Evolutionary conservation across 768 basidiomycete genomes (phyloP), one percentile per base, ranked within the genome.

Genomic region (Coprinopsis marcescibilis): DNA sequence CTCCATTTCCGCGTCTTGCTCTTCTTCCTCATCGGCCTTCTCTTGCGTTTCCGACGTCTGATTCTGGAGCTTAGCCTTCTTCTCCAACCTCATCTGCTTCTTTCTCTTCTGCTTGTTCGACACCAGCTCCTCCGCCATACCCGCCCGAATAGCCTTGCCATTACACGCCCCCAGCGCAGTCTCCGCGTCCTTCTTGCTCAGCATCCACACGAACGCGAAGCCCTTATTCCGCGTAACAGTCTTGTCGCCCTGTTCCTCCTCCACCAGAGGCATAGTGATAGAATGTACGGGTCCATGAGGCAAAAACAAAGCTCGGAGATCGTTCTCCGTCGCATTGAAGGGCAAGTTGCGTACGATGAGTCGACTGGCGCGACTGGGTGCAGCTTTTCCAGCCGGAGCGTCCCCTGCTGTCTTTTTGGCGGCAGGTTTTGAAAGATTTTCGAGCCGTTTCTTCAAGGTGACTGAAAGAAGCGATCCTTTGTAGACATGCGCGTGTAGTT

Each of bases 141-240:
- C 88, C 21, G 79, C 76, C 17, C 75, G 71, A 14, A 91, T 66
- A 8, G 72, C 74, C 60, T 77, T 81, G 14, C 88, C 89, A 57
- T 95, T 95, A 51, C 88, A 81, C 11, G 72, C 79, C 55, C 81
- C 81, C 48, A 95, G 71, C 0, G 91, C 93, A 43, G 71, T 70
- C 60, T 93, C 86, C 7, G 91, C 94, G 57, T 93, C 88, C 48
- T 83, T 84, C 60, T 78, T 82, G 58, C 80, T 81, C 53, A 92
- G 63, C 79, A 90, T 92, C 90, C 92, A 95, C 8, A 98, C 83
- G 57, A 98, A 97, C 0, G 92, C 95, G 55, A 95, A 98, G 0
- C 94, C 92, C 55, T 85, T 83, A 34, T 77, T 70, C 24, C 76
- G 60, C 63, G n/a, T 57, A 58, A 4, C 61, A 63, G 3, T 62